Percentiles rank a stretch among this genome's conserved stretches.
phyloP scores from a whole-genome alignment of 2,329 filamentous ascomycete species.

The Alternaria conjuncta region DNA sequence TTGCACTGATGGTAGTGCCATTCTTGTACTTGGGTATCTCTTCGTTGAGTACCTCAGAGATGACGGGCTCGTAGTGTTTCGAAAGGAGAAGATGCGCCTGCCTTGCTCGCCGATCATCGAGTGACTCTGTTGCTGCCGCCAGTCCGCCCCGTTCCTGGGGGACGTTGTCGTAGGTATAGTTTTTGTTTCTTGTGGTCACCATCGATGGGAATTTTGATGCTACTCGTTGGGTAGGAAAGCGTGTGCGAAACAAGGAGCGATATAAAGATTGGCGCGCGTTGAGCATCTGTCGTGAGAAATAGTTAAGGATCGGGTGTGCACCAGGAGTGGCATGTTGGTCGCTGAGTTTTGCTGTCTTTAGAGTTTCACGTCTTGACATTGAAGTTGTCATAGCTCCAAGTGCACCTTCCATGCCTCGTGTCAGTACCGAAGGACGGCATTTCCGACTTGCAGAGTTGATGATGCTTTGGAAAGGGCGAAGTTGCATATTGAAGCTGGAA shows the following conservation, averaged over 20 bases:
- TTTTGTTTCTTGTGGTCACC: conserved; percentile 8
- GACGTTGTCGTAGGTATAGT: neutral
- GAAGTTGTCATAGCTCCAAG: neutral
- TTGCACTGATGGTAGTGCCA: conserved; percentile 18
- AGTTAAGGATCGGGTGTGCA: neutral
- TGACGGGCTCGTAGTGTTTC: conserved; percentile 29
- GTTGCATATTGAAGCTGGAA: neutral
- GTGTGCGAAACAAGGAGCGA: neutral
- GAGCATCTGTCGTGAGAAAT: neutral
- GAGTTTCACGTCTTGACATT: neutral
- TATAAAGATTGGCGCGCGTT: neutral
- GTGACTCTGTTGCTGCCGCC: conserved; percentile 1
- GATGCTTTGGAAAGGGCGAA: neutral
- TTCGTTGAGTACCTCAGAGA: conserved; percentile 29
- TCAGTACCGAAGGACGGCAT: neutral
- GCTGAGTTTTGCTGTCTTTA: neutral
- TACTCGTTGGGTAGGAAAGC: neutral
- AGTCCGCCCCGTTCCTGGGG: too few species aligned
- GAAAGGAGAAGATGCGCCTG: conserved; percentile 24
- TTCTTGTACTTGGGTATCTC: conserved; percentile 34
- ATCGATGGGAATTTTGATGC: neutral
- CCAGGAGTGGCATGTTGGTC: neutral
- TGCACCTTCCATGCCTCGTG: neutral
- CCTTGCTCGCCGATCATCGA: conserved; percentile 17
- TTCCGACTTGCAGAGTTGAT: neutral